Conservation (phyloP, 306 rosid genomes). For the Hylodesmum podocarpum region DNA sequence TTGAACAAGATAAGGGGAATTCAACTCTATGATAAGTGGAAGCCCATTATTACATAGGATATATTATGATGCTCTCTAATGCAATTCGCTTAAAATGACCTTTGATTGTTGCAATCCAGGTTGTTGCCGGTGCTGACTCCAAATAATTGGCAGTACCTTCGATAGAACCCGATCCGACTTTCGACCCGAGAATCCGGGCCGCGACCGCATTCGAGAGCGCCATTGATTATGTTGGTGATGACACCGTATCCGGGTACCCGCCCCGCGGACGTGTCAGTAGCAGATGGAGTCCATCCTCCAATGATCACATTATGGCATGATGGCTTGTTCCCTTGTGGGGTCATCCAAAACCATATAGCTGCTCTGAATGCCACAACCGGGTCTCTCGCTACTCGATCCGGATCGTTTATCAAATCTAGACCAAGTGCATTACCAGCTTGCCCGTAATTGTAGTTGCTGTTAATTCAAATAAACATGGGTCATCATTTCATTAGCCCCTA, state of each 20-base stretch:
- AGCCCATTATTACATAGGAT: too few species aligned
- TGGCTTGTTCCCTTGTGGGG: constrained; percentile 62
- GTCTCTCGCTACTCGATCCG: constrained; percentile 49
- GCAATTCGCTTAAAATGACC: constrained; percentile 14
- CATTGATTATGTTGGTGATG: constrained; percentile 41
- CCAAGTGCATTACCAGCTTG: constrained; percentile 42
- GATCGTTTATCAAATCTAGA: constrained; percentile 42
- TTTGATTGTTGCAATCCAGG: constrained; percentile 45
- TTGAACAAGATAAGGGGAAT: too few species aligned
- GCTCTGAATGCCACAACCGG: constrained; percentile 52
- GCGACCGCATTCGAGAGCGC: constrained; percentile 28
- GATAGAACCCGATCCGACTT: constrained; percentile 30
- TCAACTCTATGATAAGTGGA: too few species aligned
- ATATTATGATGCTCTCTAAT: too few species aligned
- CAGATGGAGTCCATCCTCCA: constrained; percentile 47
- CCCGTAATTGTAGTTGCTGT: constrained; percentile 69
- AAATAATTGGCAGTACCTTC: constrained; percentile 30
- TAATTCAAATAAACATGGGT: neutral
- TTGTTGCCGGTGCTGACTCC: constrained; percentile 29
- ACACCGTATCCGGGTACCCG: constrained; percentile 40
- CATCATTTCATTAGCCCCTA: neutral
- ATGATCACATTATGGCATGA: constrained; percentile 62
- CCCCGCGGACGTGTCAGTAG: constrained; percentile 34
- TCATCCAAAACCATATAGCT: constrained; percentile 85
- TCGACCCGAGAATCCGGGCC: constrained; percentile 6